These are phyloP conservation scores for Limnanthes douglasii DNA, from an alignment of 345 rosid species.

Conservation along the genomic window DNA sequence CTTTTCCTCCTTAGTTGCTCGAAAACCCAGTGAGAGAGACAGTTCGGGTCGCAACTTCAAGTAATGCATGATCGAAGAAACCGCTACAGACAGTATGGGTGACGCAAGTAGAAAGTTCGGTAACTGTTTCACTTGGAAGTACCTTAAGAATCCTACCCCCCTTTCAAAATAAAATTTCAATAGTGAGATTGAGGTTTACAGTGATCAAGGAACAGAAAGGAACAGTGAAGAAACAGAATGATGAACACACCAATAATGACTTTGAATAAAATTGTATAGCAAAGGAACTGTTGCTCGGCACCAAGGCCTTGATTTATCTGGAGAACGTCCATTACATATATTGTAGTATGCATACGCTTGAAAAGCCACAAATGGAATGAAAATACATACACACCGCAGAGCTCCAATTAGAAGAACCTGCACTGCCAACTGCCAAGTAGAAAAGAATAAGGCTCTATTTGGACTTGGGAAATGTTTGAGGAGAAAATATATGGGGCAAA, in stretches of 20 bases:
- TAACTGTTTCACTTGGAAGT: conserved; percentile 71
- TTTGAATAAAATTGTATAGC: conserved; percentile 70
- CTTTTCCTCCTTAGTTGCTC: conserved; percentile 29
- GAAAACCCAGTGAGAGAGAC: conserved; percentile 53
- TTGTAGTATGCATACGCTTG: conserved; percentile 80
- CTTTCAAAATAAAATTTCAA: conserved; percentile 19
- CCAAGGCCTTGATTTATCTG: conserved; percentile 67
- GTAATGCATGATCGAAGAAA: conserved; percentile 47
- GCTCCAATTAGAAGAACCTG: conserved; percentile 44
- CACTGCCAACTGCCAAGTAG: conserved; percentile 33
- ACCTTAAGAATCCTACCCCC: conserved; percentile 86
- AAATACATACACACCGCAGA: conserved; percentile 36
- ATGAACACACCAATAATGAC: conserved; percentile 63
- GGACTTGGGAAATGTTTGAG: not conserved
- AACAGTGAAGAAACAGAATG: conserved; percentile 6
- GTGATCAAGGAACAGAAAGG: conserved; percentile 1
- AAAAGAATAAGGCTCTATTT: conserved; percentile 2
- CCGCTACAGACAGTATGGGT: conserved; percentile 56
- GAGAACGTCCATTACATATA: conserved; percentile 40
- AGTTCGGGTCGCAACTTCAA: conserved; percentile 33
- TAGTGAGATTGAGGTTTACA: not conserved
- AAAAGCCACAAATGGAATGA: conserved; percentile 60
- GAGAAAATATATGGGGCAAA: not conserved
- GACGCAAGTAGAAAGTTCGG: conserved; percentile 97
- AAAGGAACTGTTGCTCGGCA: conserved; percentile 68